Conservation (phyloP, 257 asterid species). For the Capsicum baccatum region DNA sequence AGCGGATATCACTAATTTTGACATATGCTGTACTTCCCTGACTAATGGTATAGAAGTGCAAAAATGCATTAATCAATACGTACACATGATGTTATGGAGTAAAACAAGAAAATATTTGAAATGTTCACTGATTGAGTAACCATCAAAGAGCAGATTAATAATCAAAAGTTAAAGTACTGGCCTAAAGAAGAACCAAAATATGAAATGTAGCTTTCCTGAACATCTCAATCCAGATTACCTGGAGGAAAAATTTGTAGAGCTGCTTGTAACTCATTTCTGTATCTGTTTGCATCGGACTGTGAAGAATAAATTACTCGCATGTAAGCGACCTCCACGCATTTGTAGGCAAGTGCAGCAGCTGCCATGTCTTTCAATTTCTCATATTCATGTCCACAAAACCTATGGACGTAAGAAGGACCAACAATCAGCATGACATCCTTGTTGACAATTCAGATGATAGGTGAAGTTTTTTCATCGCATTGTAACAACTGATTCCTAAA, state of each 20-base stretch:
- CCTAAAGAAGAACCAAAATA: slow-evolving; percentile 11
- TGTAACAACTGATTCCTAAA: not conserved
- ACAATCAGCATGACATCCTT: slow-evolving; percentile 22
- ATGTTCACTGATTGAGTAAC: not conserved
- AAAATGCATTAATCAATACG: not conserved
- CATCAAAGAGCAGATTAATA: slow-evolving; percentile 15
- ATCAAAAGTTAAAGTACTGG: not conserved
- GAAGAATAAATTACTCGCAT: slow-evolving; percentile 36
- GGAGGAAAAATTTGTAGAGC: slow-evolving; percentile 31
- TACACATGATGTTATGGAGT: slow-evolving; percentile 5
- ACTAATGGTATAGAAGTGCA: not conserved
- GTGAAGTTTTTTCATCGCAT: not conserved
- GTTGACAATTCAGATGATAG: slow-evolving; percentile 1
- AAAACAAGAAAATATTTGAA: not conserved
- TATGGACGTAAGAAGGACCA: slow-evolving; percentile 3
- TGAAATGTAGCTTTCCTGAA: slow-evolving; percentile 10
- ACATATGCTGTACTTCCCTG: not conserved
- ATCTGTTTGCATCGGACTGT: slow-evolving; percentile 25
- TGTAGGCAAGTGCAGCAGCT: slow-evolving; percentile 41
- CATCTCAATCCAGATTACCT: slow-evolving; percentile 24
- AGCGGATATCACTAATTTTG: slow-evolving; percentile 21
- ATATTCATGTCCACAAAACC: slow-evolving; percentile 38
- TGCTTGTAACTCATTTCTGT: slow-evolving; percentile 36
- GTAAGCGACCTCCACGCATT: slow-evolving; percentile 40
- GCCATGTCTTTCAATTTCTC: slow-evolving; percentile 40